These are phyloP conservation scores for Trichoderma orchidacearum DNA, from an alignment of 495 filamentous ascomycete genomes.

Conservation along the genomic window DNA sequence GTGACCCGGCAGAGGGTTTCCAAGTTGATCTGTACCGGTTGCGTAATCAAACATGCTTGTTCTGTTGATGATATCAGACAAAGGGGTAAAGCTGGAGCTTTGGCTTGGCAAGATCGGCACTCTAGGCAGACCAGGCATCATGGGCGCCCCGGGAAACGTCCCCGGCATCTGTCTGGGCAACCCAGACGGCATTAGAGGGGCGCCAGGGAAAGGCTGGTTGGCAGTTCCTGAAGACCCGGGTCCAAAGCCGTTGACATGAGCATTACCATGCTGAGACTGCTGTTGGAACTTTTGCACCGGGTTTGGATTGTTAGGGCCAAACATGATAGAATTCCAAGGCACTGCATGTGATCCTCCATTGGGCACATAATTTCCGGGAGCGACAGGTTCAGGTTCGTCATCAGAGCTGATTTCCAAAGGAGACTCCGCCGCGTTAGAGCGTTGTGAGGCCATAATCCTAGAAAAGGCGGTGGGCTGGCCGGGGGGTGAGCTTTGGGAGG, in stretches of 20 bases:
- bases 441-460: neutral
- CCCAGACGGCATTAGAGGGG: neutral
- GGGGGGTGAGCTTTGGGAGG: neutral
- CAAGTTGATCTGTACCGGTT: conserved; percentile 12
- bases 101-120: neutral
- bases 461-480: neutral
- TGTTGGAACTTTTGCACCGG: neutral
- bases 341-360: neutral
- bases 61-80: conserved; percentile 11
- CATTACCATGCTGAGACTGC: neutral
- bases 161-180: neutral
- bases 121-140: neutral
- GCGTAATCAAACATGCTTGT: conserved; percentile 11
- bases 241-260: neutral
- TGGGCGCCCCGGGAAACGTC: neutral
- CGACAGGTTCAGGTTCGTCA: neutral
- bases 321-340: neutral
- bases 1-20: conserved; percentile 9
- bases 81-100: neutral
- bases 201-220: neutral
- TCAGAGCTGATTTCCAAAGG: neutral
- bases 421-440: neutral
- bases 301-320: neutral
- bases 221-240: neutral
- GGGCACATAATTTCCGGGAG: neutral